phyloP scores from a whole-genome alignment of 148 eudicot genomes.

The Camellia granthamiana region DNA sequence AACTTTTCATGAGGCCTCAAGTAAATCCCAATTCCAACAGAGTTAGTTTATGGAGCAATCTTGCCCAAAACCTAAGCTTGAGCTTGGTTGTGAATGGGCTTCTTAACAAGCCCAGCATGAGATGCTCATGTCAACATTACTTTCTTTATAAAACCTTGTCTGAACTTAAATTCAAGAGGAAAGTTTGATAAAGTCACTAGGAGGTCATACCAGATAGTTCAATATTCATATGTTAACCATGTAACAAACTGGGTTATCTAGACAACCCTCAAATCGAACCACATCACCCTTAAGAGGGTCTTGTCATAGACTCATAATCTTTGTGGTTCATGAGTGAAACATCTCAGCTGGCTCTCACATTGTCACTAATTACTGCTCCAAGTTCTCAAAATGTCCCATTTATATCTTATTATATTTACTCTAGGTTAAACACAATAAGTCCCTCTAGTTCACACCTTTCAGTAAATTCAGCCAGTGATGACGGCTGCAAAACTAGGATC shows the following conservation, averaged over 20 bases:
- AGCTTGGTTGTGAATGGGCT: neutral
- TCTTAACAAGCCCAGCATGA: neutral
- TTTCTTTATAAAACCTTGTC: neutral
- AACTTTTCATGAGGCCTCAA: neutral
- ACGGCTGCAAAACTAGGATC: conserved; percentile 74
- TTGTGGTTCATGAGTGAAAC: neutral
- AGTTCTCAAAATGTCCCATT: neutral
- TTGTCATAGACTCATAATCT: neutral
- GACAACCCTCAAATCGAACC: too few relatives aligned
- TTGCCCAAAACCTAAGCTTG: neutral
- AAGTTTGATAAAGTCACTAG: neutral
- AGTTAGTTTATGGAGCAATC: neutral
- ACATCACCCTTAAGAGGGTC: too few relatives aligned
- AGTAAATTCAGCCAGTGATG: conserved; percentile 68
- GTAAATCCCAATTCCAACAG: neutral
- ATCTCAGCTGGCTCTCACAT: neutral
- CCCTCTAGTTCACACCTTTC: conserved; percentile 49
- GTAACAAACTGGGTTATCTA: neutral
- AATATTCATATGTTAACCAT: neutral
- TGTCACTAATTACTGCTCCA: neutral
- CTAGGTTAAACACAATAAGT: neutral
- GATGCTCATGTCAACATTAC: neutral
- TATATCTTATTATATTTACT: neutral
- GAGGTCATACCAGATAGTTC: neutral
- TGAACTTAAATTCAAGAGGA: neutral